Evolutionary conservation across 495 filamentous ascomycete species (phyloP), one percentile per base, ranked within the genome.

Genomic region (Neurospora discreta): DNA sequence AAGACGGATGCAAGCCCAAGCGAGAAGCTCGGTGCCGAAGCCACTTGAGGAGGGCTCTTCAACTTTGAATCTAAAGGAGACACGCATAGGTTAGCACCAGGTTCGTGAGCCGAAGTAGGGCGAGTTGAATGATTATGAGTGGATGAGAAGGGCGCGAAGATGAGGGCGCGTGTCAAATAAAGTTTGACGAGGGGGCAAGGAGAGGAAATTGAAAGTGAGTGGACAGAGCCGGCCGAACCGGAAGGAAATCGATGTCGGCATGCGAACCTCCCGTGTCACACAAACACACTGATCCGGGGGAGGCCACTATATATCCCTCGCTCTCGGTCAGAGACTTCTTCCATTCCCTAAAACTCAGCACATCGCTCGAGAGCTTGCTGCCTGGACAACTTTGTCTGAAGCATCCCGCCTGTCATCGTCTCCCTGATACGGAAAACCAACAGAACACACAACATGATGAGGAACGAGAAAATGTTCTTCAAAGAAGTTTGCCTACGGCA

Each of bases 1-100:
- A 3, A 98, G 88, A 33, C 93, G 89, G 77, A 97, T 90, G 80
- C 94, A 97, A 39, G 92, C 88, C 94, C 95, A 97, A 15, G 91
- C 92, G 33, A 90, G 89, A 23, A 93, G 77, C 39, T 88, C 81
- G 73, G 94, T 91, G 73, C 87, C 72, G 71, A 78, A 72, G 71
- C 74, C 70, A 77, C 72, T 70, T 58, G 74, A 70, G 74, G 71
- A 87, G 69, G 92, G 88, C 75, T 97, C 91, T 77, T 93, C 90
- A 75, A 97, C 85, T 80, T 94, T 97, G 82, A 98, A 91, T 76
- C 94, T 85, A 69, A 72, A 74, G 46, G 69, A 71, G 75, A 26
- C 16, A 26, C 1, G 15, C 3, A 8, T 6, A 69, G 33, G 60
- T 76, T 74, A 76, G 71, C 69, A 11, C 43, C 70, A 71, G 18